phyloP scores from a whole-genome alignment of 306 rosid species.

The Pterocarpus santalinus region DNA sequence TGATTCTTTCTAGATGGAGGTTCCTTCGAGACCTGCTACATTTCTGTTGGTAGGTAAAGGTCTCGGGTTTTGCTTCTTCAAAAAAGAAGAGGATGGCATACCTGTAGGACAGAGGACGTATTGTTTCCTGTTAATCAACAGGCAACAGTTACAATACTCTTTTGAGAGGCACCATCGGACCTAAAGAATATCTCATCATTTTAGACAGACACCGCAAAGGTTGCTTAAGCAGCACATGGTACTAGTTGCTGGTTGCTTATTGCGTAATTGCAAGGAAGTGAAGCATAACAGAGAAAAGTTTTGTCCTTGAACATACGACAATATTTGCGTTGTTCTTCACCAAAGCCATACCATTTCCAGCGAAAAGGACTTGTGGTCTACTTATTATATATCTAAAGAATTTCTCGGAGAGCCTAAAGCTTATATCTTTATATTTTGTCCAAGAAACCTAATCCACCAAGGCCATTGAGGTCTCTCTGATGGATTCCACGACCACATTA shows the following conservation, averaged over 20 bases:
- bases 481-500: conserved; percentile 34
- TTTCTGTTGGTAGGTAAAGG: conserved; percentile 7
- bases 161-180: conserved; percentile 14
- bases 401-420: conserved; percentile 16
- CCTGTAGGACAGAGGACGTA: not conserved
- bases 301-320: not conserved
- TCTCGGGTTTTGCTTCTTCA: conserved; percentile 15
- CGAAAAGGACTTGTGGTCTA: conserved; percentile 37
- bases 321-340: conserved; percentile 11
- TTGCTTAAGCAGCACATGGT: conserved; percentile 11
- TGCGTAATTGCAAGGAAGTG: conserved; percentile 17
- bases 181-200: conserved; percentile 11
- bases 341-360: conserved; percentile 5
- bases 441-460: conserved; percentile 48
- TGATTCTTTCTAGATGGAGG: conserved; percentile 33
- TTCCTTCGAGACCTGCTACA: conserved; percentile 24
- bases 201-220: not conserved
- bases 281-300: conserved; percentile 11
- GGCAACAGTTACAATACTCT: conserved; percentile 5
- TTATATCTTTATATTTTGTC: conserved; percentile 28
- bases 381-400: conserved; percentile 9
- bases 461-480: conserved; percentile 34
- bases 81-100: not conserved
- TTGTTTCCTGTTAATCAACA: not conserved
- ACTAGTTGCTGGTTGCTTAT: not conserved